Conservation (phyloP, 257 asterid species). For the Solanum boliviense region DNA sequence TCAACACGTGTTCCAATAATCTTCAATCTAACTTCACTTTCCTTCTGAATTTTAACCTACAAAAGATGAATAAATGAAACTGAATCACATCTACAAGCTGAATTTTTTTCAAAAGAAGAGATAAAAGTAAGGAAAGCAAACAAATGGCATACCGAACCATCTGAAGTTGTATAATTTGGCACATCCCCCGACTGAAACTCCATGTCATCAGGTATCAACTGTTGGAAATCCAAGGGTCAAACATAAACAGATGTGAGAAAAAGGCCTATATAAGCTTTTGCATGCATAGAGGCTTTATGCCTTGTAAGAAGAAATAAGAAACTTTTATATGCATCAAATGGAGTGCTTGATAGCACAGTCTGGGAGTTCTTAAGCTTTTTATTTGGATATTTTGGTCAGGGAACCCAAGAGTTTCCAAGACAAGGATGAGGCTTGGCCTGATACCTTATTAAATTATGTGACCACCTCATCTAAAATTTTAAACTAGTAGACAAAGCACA, state of each 20-base stretch:
- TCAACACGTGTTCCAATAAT: slow-evolving; percentile 44
- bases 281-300: not conserved
- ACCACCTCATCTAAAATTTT: not conserved
- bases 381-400: not conserved
- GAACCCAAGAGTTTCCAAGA: not conserved
- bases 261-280: not conserved
- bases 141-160: slow-evolving; percentile 35
- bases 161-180: slow-evolving; percentile 93
- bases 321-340: not conserved
- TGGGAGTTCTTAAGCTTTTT: not conserved
- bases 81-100: not conserved
- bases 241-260: not conserved
- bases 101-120: not conserved
- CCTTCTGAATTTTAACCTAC: slow-evolving; percentile 38
- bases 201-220: slow-evolving; percentile 98
- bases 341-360: not conserved
- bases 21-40: slow-evolving; percentile 37
- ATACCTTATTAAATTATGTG: too few relatives aligned
- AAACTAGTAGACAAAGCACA: not conserved
- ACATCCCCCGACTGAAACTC: slow-evolving; percentile 92
- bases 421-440: too few relatives aligned
- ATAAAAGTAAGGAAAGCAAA: not conserved
- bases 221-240: not conserved
- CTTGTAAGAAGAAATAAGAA: not conserved
- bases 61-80: not conserved